Base-by-base conservation (phyloP, 2,329 filamentous ascomycete species). In the Stachybotrys elegans region DNA sequence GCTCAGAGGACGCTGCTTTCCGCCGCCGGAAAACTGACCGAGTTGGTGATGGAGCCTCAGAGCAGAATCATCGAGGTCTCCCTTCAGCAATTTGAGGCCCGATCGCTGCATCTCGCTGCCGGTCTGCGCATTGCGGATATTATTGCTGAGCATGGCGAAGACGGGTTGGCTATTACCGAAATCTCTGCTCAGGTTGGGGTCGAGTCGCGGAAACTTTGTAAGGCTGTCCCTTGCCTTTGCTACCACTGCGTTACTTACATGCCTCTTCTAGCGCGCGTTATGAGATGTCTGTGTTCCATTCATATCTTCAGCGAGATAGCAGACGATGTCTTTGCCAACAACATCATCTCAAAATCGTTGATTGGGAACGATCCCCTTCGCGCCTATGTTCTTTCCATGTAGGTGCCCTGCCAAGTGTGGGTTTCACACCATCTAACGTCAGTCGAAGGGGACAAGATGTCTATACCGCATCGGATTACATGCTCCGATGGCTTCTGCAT, bases 321-420 rank as follows among this genome's bases (percentile, higher is more conserved):
- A 1, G 50, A 55, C 22, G 58, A 66, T 35, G 38, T 47, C 5
- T 67, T 65, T 47, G 53, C 57, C 25, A 67, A 68, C 42, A 67
- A 67, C 47, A 29, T 38, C n/a, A 59, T 67, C n/a, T 65, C 65
- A 5, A 47, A 48, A 25, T 54, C 59, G 1, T 45, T 68, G 7
- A 60, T 66, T 2, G 42, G 48, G 6, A 67, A 67, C 40, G 62
- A 66, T 40, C 57, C 54, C 3, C 47, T 68, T 3, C 53, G 63
- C 5, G 60, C 64, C 20, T 67, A 66, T 42, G 51, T 65, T 16
- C 41, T 62, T 35, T 40, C 61, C 14, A 62, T 63, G 61, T 63
- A 49, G 44, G 58, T 58, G 8, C 21, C 6, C 5, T 4, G 16
- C 20, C 22, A 27, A 19, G 11, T 13, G 5, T 17, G 36, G 21